phyloP scores from a whole-genome alignment of 371 early-diverging fungal species.

The Racocetra persica region DNA sequence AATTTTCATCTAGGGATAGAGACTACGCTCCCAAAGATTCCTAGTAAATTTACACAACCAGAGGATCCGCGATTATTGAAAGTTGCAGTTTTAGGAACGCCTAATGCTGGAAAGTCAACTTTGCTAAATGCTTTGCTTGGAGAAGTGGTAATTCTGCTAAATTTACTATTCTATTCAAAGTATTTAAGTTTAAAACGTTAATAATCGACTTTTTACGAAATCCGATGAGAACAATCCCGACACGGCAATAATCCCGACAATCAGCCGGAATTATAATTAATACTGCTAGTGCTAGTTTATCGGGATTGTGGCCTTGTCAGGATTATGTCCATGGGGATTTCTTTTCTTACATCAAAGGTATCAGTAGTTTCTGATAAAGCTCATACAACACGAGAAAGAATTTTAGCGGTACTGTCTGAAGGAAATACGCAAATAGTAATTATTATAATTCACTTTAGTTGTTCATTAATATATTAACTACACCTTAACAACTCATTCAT shows the following conservation, averaged over 20 bases:
- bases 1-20: neutral
- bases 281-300: too few species aligned
- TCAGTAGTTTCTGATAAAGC: conserved; percentile 77
- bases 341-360: conserved; percentile 47
- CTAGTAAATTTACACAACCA: conserved; percentile 60
- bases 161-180: conserved; percentile 70
- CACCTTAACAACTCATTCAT: too few species aligned
- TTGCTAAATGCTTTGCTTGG: conserved; percentile 73
- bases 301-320: neutral
- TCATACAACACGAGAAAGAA: conserved; percentile 77
- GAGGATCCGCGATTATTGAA: conserved; percentile 65
- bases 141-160: conserved; percentile 67
- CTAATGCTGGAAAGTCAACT: conserved; percentile 86
- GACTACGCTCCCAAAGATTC: conserved; percentile 6
- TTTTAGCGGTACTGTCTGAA: conserved; percentile 61
- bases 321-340: too few species aligned
- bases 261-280: too few species aligned
- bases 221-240: too few species aligned
- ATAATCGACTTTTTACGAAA: neutral
- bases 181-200: conserved; percentile 60
- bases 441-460: neutral
- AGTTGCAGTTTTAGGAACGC: conserved; percentile 75
- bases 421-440: conserved; percentile 65
- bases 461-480: neutral
- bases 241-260: too few species aligned